Evolutionary conservation across 1,284 basidiomycete species (phyloP).

Genomic region (Chiua sp.): DNA sequence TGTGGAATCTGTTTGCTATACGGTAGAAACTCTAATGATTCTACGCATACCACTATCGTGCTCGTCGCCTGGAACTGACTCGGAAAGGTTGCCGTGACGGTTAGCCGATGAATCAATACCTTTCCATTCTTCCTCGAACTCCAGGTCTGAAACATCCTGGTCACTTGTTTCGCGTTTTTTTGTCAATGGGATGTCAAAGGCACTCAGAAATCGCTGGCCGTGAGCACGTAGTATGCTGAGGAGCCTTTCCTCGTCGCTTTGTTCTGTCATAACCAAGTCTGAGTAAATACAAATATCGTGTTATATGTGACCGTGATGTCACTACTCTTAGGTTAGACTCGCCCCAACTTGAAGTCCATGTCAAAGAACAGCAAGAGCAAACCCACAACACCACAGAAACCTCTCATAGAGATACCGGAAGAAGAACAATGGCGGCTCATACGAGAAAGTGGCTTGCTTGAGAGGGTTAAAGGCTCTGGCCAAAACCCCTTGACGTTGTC

Average conservation of each 20-base stretch:
- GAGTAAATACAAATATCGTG: too few relatives aligned
- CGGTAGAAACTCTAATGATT: not conserved
- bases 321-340: too few relatives aligned
- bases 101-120: slow-evolving; percentile 23
- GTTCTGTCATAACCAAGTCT: slow-evolving; percentile 15
- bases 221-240: slow-evolving; percentile 66
- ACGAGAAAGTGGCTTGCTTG: slow-evolving; percentile 67
- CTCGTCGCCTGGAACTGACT: slow-evolving; percentile 20
- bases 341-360: slow-evolving; percentile 29
- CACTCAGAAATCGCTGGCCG: slow-evolving; percentile 64
- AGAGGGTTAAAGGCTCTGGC: slow-evolving; percentile 39
- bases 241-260: slow-evolving; percentile 43
- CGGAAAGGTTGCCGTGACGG: not conserved
- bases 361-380: slow-evolving; percentile 44
- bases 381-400: slow-evolving; percentile 24
- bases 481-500: not conserved
- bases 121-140: slow-evolving; percentile 42
- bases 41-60: slow-evolving; percentile 23
- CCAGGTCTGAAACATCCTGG: slow-evolving; percentile 15
- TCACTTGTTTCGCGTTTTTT: slow-evolving; percentile 37
- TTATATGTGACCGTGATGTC: too few relatives aligned
- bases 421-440: slow-evolving; percentile 81
- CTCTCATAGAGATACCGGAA: slow-evolving; percentile 59
- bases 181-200: slow-evolving; percentile 47
- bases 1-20: slow-evolving; percentile 12